These are phyloP conservation scores for Inga laurina DNA, from an alignment of 306 rosid genomes.

Conservation along the genomic window DNA sequence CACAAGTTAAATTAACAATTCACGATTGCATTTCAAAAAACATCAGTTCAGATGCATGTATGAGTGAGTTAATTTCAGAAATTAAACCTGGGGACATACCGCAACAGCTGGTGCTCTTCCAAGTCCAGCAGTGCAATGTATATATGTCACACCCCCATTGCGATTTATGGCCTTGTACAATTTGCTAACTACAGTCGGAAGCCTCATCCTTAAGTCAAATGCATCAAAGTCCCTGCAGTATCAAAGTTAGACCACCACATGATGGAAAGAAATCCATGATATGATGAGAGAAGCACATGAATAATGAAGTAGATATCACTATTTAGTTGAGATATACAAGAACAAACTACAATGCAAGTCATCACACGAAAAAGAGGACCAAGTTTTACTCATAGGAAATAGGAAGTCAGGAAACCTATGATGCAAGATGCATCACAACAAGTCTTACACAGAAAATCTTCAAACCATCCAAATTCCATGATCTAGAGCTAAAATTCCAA, in stretches of 20 bases:
- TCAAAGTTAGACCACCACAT: conserved; percentile 34
- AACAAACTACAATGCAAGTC: conserved; percentile 23
- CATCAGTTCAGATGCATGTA: conserved; percentile 3
- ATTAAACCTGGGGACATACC: conserved; percentile 48
- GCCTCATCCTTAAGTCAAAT: conserved; percentile 73
- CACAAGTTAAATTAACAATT: background rate
- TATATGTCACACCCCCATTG: conserved; percentile 86
- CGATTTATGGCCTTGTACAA: conserved; percentile 69
- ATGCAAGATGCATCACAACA: conserved; percentile 24
- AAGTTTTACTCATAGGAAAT: background rate
- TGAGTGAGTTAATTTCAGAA: conserved; percentile 12
- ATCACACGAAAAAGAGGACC: conserved; percentile 6
- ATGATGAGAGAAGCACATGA: conserved; percentile 25
- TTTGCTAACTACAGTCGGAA: conserved; percentile 83
- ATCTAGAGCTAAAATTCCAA: background rate
- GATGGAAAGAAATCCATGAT: conserved; percentile 31
- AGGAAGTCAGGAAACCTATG: conserved; percentile 15
- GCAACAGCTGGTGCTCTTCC: conserved; percentile 98
- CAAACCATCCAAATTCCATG: background rate
- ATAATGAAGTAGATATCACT: conserved; percentile 6
- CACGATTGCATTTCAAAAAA: background rate
- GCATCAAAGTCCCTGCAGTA: conserved; percentile 86
- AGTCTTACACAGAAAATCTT: conserved; percentile 3
- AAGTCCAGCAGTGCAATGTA: conserved; percentile 99
- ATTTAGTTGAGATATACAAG: conserved; percentile 2